These are phyloP conservation scores for Tetracentron sinense DNA, from an alignment of 164 flowering plant genomes.

Conservation along the genomic window DNA sequence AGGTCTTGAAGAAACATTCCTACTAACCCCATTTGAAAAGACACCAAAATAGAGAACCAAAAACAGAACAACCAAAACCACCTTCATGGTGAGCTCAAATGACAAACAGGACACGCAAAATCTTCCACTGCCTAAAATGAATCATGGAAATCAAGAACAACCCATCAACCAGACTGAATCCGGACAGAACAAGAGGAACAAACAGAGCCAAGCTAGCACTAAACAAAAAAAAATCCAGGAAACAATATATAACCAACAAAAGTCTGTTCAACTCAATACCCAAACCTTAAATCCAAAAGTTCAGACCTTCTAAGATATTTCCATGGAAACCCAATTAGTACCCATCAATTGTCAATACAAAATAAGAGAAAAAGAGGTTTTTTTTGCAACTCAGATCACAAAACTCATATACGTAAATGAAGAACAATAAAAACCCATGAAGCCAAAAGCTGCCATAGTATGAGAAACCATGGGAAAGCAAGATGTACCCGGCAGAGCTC, in stretches of 20 bases:
- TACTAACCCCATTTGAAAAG: constrained; percentile 26
- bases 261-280: neutral
- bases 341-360: neutral
- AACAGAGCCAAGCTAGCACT: neutral
- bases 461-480: neutral
- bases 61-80: constrained; percentile 26
- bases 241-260: neutral
- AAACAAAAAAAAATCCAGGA: neutral
- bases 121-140: neutral
- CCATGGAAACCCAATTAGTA: neutral
- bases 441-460: neutral
- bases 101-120: neutral
- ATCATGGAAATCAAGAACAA: neutral
- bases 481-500: constrained; percentile 1
- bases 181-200: neutral
- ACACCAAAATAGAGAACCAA: constrained; percentile 26
- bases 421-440: constrained; percentile 1
- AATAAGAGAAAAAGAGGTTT: neutral
- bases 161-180: neutral
- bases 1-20: constrained; percentile 59
- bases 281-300: neutral
- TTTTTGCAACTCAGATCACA: neutral
- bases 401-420: neutral
- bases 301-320: neutral
- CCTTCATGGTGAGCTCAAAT: constrained; percentile 27